Evolutionary conservation across 164 flowering plant genomes (phyloP), one percentile per base, ranked within the genome.

Genomic region (Houttuynia cordata): DNA sequence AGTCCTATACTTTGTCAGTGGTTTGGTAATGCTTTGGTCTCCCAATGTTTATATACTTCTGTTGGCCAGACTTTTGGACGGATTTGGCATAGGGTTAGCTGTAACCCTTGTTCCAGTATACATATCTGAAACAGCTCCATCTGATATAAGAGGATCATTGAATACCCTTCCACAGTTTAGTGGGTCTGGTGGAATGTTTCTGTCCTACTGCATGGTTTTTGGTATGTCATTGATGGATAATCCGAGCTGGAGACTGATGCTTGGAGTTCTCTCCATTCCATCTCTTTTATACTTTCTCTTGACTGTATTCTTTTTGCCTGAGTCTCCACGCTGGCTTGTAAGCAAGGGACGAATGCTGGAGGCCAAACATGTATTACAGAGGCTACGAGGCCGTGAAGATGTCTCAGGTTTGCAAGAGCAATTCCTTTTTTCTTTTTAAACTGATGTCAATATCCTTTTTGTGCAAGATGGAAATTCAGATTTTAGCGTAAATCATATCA

Each of bases 271-370:
- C 61, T 84, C 81, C 4, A 80, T 85, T 61, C 98, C 96, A 1
- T 85, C 98, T 47, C 68, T 89, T 50, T 2, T 81, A 12, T 92
- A 84, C 72, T 78, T 92, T 67, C 74, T 59, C 34, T 70, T 88
- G 24, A 73, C 84, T 2, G 76, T 92, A 12, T 83, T 92, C 64
- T 88, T 66, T 76, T 78, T 92, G 80, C 95, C 98, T 24, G 96
- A 92, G 69, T 92, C 98, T 71, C 98, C 98, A 45, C 80, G 98
- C 55, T 92, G 98, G 98, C 93, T 92, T 57, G 98, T 92, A 40
- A 87, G 98, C 67, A 92, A 89, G 71, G 98, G 96, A 54, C 80
- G 61, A 70, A 92, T 92, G 96, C 42, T 63, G 8, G 95, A 88
- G 78, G 98, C 98, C n/a, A 85, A 88, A 68, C 64, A 61, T 47